Evolutionary conservation across 805 yeast species (phyloP).

Genomic region (Ogataea zsoltii): DNA sequence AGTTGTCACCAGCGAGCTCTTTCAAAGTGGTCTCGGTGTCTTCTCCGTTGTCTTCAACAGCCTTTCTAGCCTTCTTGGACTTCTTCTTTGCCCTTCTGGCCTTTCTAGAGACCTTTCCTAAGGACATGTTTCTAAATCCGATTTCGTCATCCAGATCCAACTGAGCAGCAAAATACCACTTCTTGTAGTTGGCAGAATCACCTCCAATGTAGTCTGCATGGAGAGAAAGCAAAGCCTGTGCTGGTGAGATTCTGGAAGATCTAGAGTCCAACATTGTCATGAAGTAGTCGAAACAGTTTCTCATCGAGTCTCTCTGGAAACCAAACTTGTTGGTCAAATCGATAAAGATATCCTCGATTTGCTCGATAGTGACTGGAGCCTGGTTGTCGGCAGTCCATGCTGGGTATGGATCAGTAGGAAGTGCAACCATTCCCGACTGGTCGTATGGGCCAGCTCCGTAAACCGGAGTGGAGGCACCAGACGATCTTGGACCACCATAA

Average conservation of each 20-base stretch:
- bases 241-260: conserved; percentile 86
- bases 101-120: conserved; percentile 75
- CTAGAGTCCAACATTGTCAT: conserved; percentile 83
- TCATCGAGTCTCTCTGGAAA: conserved; percentile 90
- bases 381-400: conserved; percentile 98
- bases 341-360: conserved; percentile 82
- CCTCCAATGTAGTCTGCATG: conserved; percentile 91
- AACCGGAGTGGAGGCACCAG: conserved; percentile 94
- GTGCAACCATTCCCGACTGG: conserved; percentile 53
- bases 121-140: conserved; percentile 78
- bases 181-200: conserved; percentile 79
- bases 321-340: conserved; percentile 83
- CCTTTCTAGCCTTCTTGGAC: conserved; percentile 73
- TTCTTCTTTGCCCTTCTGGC: conserved; percentile 81
- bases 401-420: conserved; percentile 93
- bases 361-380: conserved; percentile 81
- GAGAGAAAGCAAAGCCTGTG: conserved; percentile 77
- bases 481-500: conserved; percentile 82
- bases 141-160: conserved; percentile 81
- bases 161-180: conserved; percentile 89
- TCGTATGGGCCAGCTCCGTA: conserved; percentile 41
- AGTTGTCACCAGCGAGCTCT: conserved; percentile 80
- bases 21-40: conserved; percentile 58
- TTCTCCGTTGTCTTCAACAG: conserved; percentile 63
- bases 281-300: conserved; percentile 86